Percentiles rank a stretch among this genome's conserved stretches.
phyloP scores from a whole-genome alignment of 2,329 filamentous ascomycete species.

The Ramichloridium luteum region DNA sequence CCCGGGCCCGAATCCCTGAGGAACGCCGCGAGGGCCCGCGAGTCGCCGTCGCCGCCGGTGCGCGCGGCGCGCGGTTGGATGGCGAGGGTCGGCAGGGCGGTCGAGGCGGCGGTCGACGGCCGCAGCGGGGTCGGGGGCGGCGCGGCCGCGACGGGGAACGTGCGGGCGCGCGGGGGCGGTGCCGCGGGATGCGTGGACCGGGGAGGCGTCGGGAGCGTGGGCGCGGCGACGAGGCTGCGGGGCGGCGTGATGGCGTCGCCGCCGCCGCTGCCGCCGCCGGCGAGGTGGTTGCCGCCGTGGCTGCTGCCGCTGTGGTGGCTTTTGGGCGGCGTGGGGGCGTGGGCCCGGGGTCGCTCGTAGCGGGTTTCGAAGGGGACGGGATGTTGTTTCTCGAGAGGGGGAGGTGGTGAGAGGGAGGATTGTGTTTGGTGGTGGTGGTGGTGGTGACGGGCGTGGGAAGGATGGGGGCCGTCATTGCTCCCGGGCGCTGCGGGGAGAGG shows the following conservation, averaged over 20 bases:
- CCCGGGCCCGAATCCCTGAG: slow-evolving; percentile 14
- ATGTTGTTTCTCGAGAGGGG: slow-evolving; percentile 13
- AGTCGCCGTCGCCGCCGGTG: slow-evolving; percentile 5
- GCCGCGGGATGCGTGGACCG: too few relatives aligned
- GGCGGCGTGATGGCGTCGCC: slow-evolving; percentile 1
- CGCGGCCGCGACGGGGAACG: too few relatives aligned
- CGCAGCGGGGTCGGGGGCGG: slow-evolving; percentile 1
- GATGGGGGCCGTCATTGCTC: not conserved
- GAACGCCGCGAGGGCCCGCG: slow-evolving; percentile 16
- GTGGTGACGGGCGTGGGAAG: not conserved
- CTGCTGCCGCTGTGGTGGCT: not conserved
- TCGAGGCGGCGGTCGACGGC: not conserved
- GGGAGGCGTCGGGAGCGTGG: slow-evolving; percentile 1
- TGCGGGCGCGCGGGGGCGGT: slow-evolving; percentile 4
- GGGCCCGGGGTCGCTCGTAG: slow-evolving; percentile 14
- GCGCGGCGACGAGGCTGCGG: too few relatives aligned
- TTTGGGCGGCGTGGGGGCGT: slow-evolving; percentile 7
- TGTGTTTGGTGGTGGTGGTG: slow-evolving; percentile 1
- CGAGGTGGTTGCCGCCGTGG: not conserved
- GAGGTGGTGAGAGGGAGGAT: slow-evolving; percentile 7
- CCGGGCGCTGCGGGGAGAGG: slow-evolving; percentile 13
- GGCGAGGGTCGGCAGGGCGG: slow-evolving; percentile 10
- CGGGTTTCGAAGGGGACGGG: slow-evolving; percentile 13
- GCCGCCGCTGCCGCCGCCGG: slow-evolving; percentile 1
- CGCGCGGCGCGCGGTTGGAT: slow-evolving; percentile 5